Evolutionary conservation across 2,329 filamentous ascomycete genomes (phyloP).

Genomic region (Orbilia blumenaviensis): DNA sequence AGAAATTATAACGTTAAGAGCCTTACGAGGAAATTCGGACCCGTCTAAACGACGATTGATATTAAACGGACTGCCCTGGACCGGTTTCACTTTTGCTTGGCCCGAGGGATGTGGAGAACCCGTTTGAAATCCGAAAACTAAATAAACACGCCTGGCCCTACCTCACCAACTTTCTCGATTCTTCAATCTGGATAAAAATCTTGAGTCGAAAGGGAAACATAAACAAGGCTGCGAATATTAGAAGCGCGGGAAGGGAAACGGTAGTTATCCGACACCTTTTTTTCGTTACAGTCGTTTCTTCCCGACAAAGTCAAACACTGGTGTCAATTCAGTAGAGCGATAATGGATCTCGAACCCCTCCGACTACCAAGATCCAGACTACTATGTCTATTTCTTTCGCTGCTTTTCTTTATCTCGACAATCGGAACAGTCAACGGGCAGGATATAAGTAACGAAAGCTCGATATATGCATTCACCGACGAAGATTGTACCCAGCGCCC

Average conservation of each 20-base stretch:
- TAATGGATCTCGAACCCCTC: slow-evolving; percentile 10
- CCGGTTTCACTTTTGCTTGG: slow-evolving; percentile 8
- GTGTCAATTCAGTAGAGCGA: neutral
- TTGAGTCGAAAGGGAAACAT: neutral
- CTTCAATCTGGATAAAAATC: neutral
- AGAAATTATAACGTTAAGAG: neutral
- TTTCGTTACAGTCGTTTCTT: no score
- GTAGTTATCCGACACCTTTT: no score
- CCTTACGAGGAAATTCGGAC: neutral
- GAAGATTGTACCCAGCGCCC: neutral
- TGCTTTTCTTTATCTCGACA: slow-evolving; percentile 20
- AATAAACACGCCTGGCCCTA: neutral
- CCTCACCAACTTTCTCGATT: neutral
- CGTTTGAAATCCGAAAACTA: neutral
- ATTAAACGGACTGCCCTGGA: neutral
- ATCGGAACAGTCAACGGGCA: neutral
- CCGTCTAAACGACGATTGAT: neutral
- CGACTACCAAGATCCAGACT: slow-evolving; percentile 5
- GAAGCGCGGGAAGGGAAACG: no score
- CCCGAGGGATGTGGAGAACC: neutral
- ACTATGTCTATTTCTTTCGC: neutral
- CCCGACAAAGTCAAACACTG: no score
- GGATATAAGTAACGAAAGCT: slow-evolving; percentile 4
- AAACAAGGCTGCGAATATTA: neutral
- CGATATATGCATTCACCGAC: slow-evolving; percentile 25